Base-by-base conservation (phyloP, 1,284 basidiomycete species). In the Golubevia sp. region DNA sequence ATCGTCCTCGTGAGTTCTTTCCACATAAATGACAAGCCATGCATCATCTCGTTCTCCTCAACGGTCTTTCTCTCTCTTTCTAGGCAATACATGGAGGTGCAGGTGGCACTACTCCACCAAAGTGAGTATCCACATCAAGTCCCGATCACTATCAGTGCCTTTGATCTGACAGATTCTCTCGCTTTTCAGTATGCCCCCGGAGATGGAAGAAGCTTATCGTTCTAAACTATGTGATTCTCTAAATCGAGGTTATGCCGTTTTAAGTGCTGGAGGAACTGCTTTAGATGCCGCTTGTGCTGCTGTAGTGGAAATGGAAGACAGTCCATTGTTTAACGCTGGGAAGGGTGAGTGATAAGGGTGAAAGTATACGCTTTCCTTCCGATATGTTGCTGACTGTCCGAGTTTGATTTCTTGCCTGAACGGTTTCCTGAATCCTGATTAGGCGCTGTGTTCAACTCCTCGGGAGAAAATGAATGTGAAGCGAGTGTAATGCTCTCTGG, bases 221-320 rank as follows among this genome's bases (percentile, higher is more conserved):
- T 80, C 84, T 0, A 88, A 86, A 1, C 84, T 93, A 48, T 80
- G 83, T 20, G 77, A 83, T 2, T 88, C 91, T 0, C 85, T 93
- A 49, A 68, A 84, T 34, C 88, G 88, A 3, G 92, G 92, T 0
- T 85, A 92, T 73, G 77, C 87, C 24, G 86, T 92, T 18, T 86
- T 93, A 48, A 84, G 82, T 38, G 78, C 86, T 1, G 91, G 90
- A 23, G 91, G 91, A 0, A 90, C 91, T 73, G 91, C 92, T 2
- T 89, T 93, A 86, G 91, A 93, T 75, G 91, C 92, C n/a, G 88
- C 87, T 1, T 89, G 90, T 1, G 89, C 90, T 5, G 91, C 92
- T 0, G 92, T 92, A 4, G 85, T 87, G 0, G 84, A 86, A 7
- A 86, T 93, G 86, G 92, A 93, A 87, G 89, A 93, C 73, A 88